A percentile compares a stretch with the other conserved stretches of the same genome.
Evolutionary conservation across 2,329 filamentous ascomycete species (phyloP).

Genomic region (Penicillium capsulatum): DNA sequence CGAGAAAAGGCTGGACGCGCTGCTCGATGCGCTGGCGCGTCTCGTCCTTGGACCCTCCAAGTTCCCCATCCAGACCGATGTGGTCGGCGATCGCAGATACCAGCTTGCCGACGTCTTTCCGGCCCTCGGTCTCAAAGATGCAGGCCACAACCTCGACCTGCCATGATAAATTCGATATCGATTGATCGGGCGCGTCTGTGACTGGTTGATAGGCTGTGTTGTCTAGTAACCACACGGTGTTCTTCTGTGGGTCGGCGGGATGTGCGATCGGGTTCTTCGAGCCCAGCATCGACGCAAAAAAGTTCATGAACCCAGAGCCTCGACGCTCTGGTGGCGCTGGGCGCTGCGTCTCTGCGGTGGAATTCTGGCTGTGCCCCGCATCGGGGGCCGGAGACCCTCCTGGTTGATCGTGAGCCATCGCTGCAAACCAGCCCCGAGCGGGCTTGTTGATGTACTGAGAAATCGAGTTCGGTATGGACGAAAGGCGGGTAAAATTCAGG

Average conservation of each 20-base stretch:
- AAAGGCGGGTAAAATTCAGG: neutral
- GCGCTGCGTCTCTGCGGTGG: neutral
- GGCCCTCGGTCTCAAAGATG: constrained; percentile 70
- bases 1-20: constrained; percentile 63
- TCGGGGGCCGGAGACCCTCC: constrained; percentile 10
- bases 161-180: constrained; percentile 51
- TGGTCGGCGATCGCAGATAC: constrained; percentile 67
- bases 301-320: constrained; percentile 16
- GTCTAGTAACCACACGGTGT: constrained; percentile 85
- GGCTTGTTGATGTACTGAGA: neutral
- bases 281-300: constrained; percentile 34
- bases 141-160: constrained; percentile 78
- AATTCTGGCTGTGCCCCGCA: neutral
- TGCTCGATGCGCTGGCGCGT: constrained; percentile 62
- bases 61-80: constrained; percentile 61
- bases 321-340: constrained; percentile 11
- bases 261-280: constrained; percentile 56
- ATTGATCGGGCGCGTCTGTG: constrained; percentile 24
- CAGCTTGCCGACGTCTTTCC: constrained; percentile 61
- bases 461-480: neutral
- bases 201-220: constrained; percentile 69
- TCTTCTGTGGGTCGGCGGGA: constrained; percentile 57
- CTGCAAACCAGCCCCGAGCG: constrained; percentile 4
- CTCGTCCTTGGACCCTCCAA: constrained; percentile 37
- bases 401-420: constrained; percentile 14